phyloP scores from a whole-genome alignment of 768 basidiomycete genomes.

The Cyathus striatus region DNA sequence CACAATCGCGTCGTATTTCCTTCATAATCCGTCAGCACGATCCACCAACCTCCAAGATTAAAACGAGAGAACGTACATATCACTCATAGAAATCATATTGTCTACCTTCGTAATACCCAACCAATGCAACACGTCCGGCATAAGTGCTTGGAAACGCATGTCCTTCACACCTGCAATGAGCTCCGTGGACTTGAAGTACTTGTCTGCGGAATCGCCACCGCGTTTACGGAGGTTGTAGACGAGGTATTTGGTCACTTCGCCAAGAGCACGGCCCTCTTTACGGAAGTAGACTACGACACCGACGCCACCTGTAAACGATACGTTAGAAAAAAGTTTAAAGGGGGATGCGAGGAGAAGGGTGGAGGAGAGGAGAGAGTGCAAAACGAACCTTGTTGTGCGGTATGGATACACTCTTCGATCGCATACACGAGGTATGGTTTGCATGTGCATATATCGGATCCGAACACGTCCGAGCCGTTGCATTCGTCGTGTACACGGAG shows the following conservation, averaged over 20 bases:
- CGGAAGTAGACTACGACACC: constrained; percentile 96
- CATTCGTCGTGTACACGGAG: constrained; percentile 94
- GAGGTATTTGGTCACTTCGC: constrained; percentile 89
- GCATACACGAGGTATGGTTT: constrained; percentile 91
- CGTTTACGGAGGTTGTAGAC: constrained; percentile 97
- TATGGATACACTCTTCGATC: constrained; percentile 88
- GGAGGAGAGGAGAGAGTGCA: background rate
- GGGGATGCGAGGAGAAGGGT: background rate
- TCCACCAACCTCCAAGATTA: background rate
- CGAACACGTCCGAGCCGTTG: constrained; percentile 95
- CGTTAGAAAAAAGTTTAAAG: too few species aligned
- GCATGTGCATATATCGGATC: constrained; percentile 89
- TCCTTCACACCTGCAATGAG: constrained; percentile 93
- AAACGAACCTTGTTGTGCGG: constrained; percentile 40
- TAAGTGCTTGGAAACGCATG: constrained; percentile 90
- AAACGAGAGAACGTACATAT: constrained; percentile 46
- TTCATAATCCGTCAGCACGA: constrained; percentile 14
- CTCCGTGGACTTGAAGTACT: constrained; percentile 93
- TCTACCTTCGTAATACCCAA: constrained; percentile 87
- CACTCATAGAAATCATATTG: constrained; percentile 88
- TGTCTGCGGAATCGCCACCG: constrained; percentile 86
- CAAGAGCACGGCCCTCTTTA: constrained; percentile 89
- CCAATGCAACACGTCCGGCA: constrained; percentile 98
- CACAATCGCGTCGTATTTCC: constrained; percentile 95
- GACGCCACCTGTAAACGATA: constrained; percentile 61